Base-by-base conservation (phyloP, 805 yeast species). In the Saccharomyces jurei region DNA sequence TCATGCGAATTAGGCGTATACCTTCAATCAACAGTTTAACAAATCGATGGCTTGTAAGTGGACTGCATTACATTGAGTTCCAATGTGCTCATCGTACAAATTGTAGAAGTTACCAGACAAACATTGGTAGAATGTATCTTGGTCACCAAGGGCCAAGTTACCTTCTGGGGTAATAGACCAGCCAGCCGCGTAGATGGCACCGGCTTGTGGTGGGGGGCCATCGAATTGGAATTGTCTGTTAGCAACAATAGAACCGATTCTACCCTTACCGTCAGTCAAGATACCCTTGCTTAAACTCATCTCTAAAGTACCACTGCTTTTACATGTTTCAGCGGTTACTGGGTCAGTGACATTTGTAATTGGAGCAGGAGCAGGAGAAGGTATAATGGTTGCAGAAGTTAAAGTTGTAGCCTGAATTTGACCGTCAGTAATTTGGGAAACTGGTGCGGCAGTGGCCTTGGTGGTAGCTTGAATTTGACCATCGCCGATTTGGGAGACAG, bases 201-300 rank as follows among this genome's bases (percentile, higher is more conserved):
- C 88, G 36, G 86, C 88, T 77, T 86, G 92, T 67, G 91, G 90
- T 74, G 88, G 87, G 59, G 90, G 89, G 69, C 91, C 91, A 71
- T 86, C 91, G 67, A 86, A 86, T 76, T 86, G 91, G 81, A 86
- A 86, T 76, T 86, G 92, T 76, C 86, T 79, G 83, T 85, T 86
- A 55, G 90, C 84, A 63, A 86, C 92, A 71, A 86, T 84, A 52
- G 90, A 81, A 63, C 91, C 91, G 61, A 86, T 73, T 79, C 92
- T 82, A 50, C 86, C 86, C 59, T 74, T 62, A 41, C 79, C 68
- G 65, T 86, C 92, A 17, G 73, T 77, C 63, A 86, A 74, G 52
- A 81, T 65, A 60, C 82, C 72, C 29, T 64, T 73, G 41, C 75
- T 71, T 64, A 86, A 76, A 46, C 77, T 74, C 78, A 86, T 74